Evolutionary conservation across 1,139 yeast species (phyloP).

Genomic region (Diutina rugosa): DNA sequence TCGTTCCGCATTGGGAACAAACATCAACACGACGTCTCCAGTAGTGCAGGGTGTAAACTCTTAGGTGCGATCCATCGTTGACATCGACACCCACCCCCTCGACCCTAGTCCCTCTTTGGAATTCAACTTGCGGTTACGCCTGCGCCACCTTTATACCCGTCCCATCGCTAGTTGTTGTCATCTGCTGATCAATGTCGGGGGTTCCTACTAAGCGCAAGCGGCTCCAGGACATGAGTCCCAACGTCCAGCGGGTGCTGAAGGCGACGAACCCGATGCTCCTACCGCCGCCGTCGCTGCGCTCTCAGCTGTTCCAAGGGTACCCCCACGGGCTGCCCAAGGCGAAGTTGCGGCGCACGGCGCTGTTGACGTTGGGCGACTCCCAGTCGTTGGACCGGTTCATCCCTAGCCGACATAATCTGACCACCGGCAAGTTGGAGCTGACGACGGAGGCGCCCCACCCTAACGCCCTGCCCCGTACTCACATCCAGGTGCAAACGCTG

Average conservation of each 20-base stretch:
- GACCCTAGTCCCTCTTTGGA: background rate
- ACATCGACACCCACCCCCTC: background rate
- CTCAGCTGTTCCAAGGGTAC: slow-evolving; percentile 1
- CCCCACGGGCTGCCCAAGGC: slow-evolving; percentile 4
- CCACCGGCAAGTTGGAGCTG: slow-evolving; percentile 24
- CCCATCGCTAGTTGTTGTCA: background rate
- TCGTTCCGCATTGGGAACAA: background rate
- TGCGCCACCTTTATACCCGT: background rate
- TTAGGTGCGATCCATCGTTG: background rate
- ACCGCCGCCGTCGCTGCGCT: slow-evolving; percentile 6
- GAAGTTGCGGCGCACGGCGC: slow-evolving; percentile 7
- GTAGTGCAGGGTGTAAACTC: background rate
- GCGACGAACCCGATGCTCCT: slow-evolving; percentile 14
- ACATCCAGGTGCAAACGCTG: slow-evolving; percentile 58
- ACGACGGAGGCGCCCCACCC: slow-evolving; percentile 23
- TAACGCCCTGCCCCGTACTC: slow-evolving; percentile 36
- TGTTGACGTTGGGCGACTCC: slow-evolving; percentile 7
- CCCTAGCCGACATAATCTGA: slow-evolving; percentile 32
- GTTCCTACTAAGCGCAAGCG: slow-evolving; percentile 4
- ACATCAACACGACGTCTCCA: background rate
- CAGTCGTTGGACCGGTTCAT: slow-evolving; percentile 27
- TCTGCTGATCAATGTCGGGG: background rate
- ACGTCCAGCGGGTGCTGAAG: slow-evolving; percentile 15
- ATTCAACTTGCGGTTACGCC: background rate
- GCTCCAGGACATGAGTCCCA: slow-evolving; percentile 30